Evolutionary conservation across 495 filamentous ascomycete genomes (phyloP).

Genomic region (Parathielavia hyrcaniae): DNA sequence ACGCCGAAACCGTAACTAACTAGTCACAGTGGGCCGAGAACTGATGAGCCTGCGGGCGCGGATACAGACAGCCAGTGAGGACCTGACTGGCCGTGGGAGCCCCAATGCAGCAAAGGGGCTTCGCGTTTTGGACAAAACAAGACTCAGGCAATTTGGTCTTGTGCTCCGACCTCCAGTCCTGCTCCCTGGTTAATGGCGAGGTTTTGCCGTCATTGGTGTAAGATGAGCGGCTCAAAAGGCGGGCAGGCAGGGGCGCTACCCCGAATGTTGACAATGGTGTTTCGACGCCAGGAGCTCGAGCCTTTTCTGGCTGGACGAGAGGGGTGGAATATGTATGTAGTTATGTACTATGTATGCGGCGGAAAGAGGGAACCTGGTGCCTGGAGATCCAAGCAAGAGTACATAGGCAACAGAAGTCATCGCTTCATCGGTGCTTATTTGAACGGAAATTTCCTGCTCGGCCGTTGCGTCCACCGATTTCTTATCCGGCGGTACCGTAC

Average conservation of each 20-base stretch:
- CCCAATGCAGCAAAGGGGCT: slow-evolving; percentile 23
- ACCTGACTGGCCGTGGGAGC: slow-evolving; percentile 32
- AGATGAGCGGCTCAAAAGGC: slow-evolving; percentile 9
- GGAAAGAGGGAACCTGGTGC: too few relatives aligned
- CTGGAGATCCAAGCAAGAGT: too few relatives aligned
- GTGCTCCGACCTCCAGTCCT: slow-evolving; percentile 15
- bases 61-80: slow-evolving; percentile 38
- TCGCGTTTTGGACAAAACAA: slow-evolving; percentile 26
- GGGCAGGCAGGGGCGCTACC: slow-evolving; percentile 2
- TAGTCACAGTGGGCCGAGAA: slow-evolving; percentile 33
- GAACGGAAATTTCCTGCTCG: not conserved
- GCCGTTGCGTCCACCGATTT: slow-evolving; percentile 1
- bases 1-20: slow-evolving; percentile 28
- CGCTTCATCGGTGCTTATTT: not conserved
- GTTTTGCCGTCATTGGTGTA: slow-evolving; percentile 12
- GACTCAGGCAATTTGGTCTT: slow-evolving; percentile 24
- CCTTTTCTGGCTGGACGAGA: too few relatives aligned
- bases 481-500: slow-evolving; percentile 15
- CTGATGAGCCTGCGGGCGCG: slow-evolving; percentile 35
- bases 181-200: not conserved
- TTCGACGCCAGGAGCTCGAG: not conserved
- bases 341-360: too few relatives aligned
- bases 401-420: not conserved
- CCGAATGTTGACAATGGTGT: slow-evolving; percentile 6
- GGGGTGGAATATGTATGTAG: too few relatives aligned